Conservation (phyloP, 129 eudicot genomes). For the Lactuca saligna region DNA sequence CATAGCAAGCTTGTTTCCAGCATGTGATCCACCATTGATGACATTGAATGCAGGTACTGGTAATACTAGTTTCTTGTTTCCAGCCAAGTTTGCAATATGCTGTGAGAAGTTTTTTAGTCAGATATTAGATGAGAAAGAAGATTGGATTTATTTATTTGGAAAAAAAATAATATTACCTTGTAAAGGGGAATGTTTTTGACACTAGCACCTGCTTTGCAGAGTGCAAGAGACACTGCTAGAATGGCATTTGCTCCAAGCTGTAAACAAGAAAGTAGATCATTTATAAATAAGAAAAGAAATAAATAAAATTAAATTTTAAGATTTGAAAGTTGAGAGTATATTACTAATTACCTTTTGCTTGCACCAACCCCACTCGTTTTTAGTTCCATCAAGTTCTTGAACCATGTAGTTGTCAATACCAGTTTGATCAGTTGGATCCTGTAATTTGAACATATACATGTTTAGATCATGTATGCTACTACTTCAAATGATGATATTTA, state of each 20-base stretch:
- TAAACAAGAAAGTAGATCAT: constrained; percentile 11
- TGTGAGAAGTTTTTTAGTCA: constrained; percentile 31
- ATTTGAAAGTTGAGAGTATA: not conserved
- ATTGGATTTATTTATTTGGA: no score
- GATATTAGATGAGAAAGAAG: constrained; percentile 2
- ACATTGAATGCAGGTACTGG: constrained; percentile 99
- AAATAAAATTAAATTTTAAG: not conserved
- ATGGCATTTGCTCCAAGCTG: constrained; percentile 98
- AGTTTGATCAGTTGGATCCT: constrained; percentile 92
- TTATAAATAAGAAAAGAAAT: constrained; percentile 17
- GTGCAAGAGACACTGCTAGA: constrained; percentile 92
- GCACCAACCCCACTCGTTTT: constrained; percentile 99
- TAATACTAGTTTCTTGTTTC: constrained; percentile 87
- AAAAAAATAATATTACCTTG: no score
- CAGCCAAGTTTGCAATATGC: constrained; percentile 98
- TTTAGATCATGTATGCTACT: not conserved
- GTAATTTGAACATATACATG: not conserved
- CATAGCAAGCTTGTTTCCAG: constrained; percentile 99
- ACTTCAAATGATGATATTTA: not conserved
- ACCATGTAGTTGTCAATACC: constrained; percentile 91
- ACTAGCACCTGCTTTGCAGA: constrained; percentile 97
- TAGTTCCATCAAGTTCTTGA: constrained; percentile 92
- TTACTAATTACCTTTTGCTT: constrained; percentile 98
- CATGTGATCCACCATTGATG: constrained; percentile 98
- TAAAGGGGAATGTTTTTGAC: constrained; percentile 77